These are phyloP conservation scores for Mycena belliarum DNA, from an alignment of 768 basidiomycete genomes.

Conservation along the genomic window DNA sequence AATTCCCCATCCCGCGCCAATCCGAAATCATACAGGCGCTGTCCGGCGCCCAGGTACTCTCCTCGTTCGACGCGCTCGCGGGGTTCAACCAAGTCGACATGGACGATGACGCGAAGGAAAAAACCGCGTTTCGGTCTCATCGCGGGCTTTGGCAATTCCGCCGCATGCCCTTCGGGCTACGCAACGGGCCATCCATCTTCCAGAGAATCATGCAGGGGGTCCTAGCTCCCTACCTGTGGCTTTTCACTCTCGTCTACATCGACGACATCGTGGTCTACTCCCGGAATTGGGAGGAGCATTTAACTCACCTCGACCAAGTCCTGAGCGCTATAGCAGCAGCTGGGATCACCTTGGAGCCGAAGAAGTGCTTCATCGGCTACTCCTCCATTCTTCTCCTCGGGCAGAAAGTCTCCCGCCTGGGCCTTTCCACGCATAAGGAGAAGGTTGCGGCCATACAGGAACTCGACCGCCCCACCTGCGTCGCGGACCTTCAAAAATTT, in stretches of 20 bases:
- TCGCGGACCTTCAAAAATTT: slow-evolving; percentile 25
- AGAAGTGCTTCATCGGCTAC: too few species aligned
- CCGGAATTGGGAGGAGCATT: slow-evolving; percentile 21
- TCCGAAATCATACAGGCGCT: slow-evolving; percentile 27
- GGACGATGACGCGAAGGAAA: slow-evolving; percentile 22
- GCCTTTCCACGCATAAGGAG: too few species aligned
- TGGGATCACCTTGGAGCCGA: too few species aligned
- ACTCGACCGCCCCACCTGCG: slow-evolving; percentile 6
- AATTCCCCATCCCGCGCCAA: slow-evolving; percentile 31
- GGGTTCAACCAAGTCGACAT: slow-evolving; percentile 36
- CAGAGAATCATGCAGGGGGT: too few species aligned
- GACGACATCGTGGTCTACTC: slow-evolving; percentile 26
- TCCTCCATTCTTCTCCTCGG: too few species aligned
- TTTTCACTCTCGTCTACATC: too few species aligned
- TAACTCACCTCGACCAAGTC: slow-evolving; percentile 22
- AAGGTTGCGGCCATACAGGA: slow-evolving; percentile 22
- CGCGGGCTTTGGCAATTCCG: slow-evolving; percentile 30
- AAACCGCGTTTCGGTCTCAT: slow-evolving; percentile 34
- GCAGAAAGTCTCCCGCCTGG: too few species aligned
- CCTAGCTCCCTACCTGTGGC: too few species aligned
- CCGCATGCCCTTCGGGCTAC: slow-evolving; percentile 20
- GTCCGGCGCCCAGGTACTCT: slow-evolving; percentile 24
- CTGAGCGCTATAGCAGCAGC: slow-evolving; percentile 18
- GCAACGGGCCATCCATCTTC: neutral
- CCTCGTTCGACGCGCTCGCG: too few species aligned